Evolutionary conservation across 2,329 filamentous ascomycete species (phyloP), one percentile per base, ranked within the genome.

Genomic region (Cadophora sp.): DNA sequence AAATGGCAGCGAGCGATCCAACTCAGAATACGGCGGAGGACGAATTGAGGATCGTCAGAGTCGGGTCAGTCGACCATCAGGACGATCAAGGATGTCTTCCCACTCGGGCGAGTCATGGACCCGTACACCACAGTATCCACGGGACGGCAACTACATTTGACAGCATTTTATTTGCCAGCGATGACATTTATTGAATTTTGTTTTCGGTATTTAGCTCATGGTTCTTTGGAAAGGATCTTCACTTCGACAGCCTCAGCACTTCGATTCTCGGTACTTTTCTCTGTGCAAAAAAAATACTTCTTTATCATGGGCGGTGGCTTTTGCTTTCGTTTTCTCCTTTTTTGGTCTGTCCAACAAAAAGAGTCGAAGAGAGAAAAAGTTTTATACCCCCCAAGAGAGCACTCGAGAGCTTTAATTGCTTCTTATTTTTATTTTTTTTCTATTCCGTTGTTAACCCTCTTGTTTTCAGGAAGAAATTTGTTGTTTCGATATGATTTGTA

Each of bases 1-100:
- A 55, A 77, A 80, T 11, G 78, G 79, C 59, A 87, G 84, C 73
- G 87, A 89, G 68, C 80, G 80, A 62, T 68, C 83, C 82, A 56
- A 76, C 76, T 65, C 84, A 82, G 64, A 76, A 47, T 77, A 74
- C 66, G 68, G 64, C 7, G 59, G 63, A 58, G 39, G 60, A 53
- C 67, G 67, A 7, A 70, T 76, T 59, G 74, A 76, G 55, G 72
- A 73, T 47, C 72, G 71, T 61, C 67, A 68, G 62, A 73, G 69
- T 51, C 68, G 74, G 30, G 55, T 58, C 47, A 71, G 72, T 22
- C 65, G 66, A 41, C 70, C 70, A 61, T 60, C 70, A 20, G 68
- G 68, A 30, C 61, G 65, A 39, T 68, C 73, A 30, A 66, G 71
- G 41, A 71, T 73, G 59, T 71, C 67, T 33, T 75, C 73, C 16